Percentiles rank a stretch among this genome's conserved stretches.
Evolutionary conservation across 768 basidiomycete species (phyloP).

Genomic region (Tremella mesenterica): DNA sequence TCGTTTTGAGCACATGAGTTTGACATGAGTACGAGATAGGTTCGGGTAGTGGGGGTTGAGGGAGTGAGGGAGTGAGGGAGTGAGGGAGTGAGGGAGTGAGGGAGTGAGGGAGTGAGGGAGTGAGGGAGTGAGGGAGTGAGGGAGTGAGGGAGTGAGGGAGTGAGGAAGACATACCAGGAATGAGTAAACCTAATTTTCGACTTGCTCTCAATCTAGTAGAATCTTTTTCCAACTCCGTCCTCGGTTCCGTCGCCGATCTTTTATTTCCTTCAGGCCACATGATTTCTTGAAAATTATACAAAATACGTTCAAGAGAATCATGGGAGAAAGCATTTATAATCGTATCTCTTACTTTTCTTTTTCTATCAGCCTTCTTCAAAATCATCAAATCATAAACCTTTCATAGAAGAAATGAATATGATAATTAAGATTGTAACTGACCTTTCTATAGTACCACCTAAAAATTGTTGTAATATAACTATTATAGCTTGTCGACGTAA

Average conservation of each 20-base stretch:
- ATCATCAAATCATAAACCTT: too few species aligned
- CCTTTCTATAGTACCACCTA: constrained; percentile 94
- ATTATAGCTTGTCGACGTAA: constrained; percentile 88
- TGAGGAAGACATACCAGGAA: constrained; percentile 81
- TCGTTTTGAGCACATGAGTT: too few species aligned
- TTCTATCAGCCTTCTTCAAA: not conserved
- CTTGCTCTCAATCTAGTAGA: constrained; percentile 79
- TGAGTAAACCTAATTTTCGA: constrained; percentile 75
- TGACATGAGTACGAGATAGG: too few species aligned
- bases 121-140: too few species aligned
- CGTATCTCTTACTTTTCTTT: constrained; percentile 78
- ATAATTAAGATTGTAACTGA: constrained; percentile 43
- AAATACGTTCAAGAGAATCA: constrained; percentile 58
- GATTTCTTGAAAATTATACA: constrained; percentile 60
- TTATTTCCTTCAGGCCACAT: constrained; percentile 82
- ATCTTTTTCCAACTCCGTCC: constrained; percentile 70
- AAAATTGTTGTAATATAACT: constrained; percentile 87
- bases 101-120: too few species aligned
- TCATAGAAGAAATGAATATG: not conserved
- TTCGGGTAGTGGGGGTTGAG: too few species aligned
- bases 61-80: too few species aligned
- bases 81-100: not conserved
- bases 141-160: not conserved
- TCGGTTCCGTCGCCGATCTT: constrained; percentile 54
- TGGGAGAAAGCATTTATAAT: constrained; percentile 60